phyloP scores from a whole-genome alignment of 176 grass and related monocot genomes.

The Elaeis guineensis region DNA sequence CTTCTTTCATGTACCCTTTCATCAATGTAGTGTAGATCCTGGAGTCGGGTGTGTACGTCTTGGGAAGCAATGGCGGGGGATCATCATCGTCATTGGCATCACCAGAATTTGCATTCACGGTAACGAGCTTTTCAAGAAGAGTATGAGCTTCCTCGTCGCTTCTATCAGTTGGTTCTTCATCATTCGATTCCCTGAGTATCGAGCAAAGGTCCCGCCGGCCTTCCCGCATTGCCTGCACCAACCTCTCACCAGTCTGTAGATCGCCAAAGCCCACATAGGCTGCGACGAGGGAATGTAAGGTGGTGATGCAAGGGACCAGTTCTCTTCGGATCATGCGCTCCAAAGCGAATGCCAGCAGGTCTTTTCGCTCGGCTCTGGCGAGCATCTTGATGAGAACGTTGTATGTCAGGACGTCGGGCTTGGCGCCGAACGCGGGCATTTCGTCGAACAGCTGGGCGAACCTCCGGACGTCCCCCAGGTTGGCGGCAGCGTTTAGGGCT shows the following conservation, averaged over 20 bases:
- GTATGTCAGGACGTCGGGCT: conserved; percentile 63
- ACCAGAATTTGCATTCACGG: not conserved
- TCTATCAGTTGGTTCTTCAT: not conserved
- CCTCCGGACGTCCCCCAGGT: conserved; percentile 43
- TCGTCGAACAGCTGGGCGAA: conserved; percentile 68
- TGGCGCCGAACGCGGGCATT: conserved; percentile 28
- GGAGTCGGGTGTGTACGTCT: conserved; percentile 41
- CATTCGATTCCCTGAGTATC: conserved; percentile 25
- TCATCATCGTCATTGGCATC: not conserved
- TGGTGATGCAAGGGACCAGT: conserved; percentile 49
- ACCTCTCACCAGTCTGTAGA: conserved; percentile 42
- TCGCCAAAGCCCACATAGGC: conserved; percentile 73
- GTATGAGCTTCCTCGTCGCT: conserved; percentile 30
- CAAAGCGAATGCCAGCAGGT: conserved; percentile 44
- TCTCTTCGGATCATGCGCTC: conserved; percentile 30
- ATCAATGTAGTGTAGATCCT: conserved; percentile 87
- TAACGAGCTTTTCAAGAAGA: conserved; percentile 50
- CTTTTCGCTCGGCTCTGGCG: conserved; percentile 48
- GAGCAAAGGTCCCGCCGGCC: conserved; percentile 43
- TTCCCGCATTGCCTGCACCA: conserved; percentile 86
- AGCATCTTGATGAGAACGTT: conserved; percentile 82
- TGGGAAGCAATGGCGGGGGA: conserved; percentile 30
- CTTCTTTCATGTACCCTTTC: conserved; percentile 90
- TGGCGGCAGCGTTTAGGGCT: conserved; percentile 60
- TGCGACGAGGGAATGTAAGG: conserved; percentile 75